These are phyloP conservation scores for Protoeuglena noctilucae DNA, from an alignment of 139 green algal genomes.

Conservation along the genomic window DNA sequence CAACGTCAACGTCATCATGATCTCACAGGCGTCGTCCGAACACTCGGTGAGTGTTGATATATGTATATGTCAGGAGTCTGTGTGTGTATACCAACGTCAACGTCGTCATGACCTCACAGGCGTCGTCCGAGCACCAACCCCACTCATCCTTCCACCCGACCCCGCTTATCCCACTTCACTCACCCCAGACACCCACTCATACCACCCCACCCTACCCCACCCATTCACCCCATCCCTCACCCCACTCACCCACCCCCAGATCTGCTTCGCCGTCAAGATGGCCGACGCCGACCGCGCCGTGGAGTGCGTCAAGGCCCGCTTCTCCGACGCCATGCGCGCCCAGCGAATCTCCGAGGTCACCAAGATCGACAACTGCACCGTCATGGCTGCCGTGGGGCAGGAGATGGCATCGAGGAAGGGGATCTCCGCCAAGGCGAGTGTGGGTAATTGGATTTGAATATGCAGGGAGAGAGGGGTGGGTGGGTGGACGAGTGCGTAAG, in stretches of 20 bases:
- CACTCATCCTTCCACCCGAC: too few species aligned
- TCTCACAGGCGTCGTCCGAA: slow-evolving; percentile 83
- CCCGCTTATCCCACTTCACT: too few species aligned
- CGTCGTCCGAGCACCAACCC: slow-evolving; percentile 85
- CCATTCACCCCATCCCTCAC: too few species aligned
- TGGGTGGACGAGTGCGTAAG: too few species aligned
- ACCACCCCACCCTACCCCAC: too few species aligned
- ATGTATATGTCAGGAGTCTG: too few species aligned
- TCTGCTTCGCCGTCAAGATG: slow-evolving; percentile 87
- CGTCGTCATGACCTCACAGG: slow-evolving; percentile 96
- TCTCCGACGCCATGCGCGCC: slow-evolving; percentile 42
- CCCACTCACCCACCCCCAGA: too few species aligned
- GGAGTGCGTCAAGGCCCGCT: slow-evolving; percentile 25
- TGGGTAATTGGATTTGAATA: too few species aligned
- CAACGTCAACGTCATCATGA: slow-evolving; percentile 94
- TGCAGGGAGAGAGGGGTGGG: too few species aligned
- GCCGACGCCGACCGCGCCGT: slow-evolving; percentile 26
- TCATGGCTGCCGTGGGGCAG: slow-evolving; percentile 86
- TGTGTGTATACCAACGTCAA: slow-evolving; percentile 78
- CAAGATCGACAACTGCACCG: slow-evolving; percentile 58
- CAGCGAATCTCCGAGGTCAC: slow-evolving; percentile 58
- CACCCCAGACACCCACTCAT: too few species aligned
- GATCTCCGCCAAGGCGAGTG: slow-evolving; percentile 68
- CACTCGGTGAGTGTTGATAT: too few species aligned
- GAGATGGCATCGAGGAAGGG: slow-evolving; percentile 72